Evolutionary conservation across 2,329 filamentous ascomycete species (phyloP).

Genomic region (Botrytis deweyae): DNA sequence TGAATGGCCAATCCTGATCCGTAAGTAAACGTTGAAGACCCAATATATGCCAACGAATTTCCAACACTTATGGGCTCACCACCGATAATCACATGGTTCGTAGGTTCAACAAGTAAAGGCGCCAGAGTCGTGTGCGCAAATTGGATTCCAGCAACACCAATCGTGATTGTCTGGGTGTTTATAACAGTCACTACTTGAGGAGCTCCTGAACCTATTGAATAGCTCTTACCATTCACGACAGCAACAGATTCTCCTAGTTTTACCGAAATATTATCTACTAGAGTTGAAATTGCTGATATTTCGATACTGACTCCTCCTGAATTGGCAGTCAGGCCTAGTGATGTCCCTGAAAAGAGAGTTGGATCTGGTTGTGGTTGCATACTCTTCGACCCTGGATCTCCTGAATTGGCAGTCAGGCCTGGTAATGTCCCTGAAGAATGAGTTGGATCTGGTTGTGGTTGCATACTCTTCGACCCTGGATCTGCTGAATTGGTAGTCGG

Average conservation of each 20-base stretch:
- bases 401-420: background rate
- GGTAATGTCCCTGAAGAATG: background rate
- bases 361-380: background rate
- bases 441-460: background rate
- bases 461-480: no score
- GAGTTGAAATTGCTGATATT: constrained; percentile 24
- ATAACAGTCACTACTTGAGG: constrained; percentile 28
- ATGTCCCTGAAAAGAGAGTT: background rate
- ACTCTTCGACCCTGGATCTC: no score
- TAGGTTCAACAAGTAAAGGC: constrained; percentile 21
- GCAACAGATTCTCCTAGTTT: constrained; percentile 27
- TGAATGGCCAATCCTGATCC: constrained; percentile 24
- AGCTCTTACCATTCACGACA: constrained; percentile 29
- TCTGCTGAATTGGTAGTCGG: background rate
- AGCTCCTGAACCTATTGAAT: constrained; percentile 30
- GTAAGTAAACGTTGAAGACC: constrained; percentile 30
- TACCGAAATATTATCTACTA: constrained; percentile 30
- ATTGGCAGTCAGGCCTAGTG: background rate
- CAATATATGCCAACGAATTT: constrained; percentile 28
- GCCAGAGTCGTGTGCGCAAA: constrained; percentile 31
- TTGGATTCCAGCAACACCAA: constrained; percentile 31
- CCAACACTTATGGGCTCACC: constrained; percentile 21
- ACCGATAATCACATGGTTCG: constrained; percentile 31
- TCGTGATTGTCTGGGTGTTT: constrained; percentile 30
- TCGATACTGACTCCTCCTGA: background rate